Percentiles rank a stretch among this genome's conserved stretches.
Conservation (phyloP, 371 early-diverging fungal species). For the Haplosporangium sp. region DNA sequence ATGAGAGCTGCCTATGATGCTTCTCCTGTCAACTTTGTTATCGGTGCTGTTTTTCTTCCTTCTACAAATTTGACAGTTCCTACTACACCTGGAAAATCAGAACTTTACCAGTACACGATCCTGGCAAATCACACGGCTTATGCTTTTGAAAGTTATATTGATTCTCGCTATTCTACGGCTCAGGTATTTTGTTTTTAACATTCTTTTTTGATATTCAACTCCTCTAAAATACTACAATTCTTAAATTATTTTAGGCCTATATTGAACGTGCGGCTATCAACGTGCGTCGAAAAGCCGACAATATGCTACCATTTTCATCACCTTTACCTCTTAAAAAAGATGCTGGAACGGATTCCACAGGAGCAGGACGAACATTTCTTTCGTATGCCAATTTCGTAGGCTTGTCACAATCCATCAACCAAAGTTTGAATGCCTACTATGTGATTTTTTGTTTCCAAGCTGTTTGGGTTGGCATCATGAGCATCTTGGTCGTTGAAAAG, state of each 20-base stretch:
- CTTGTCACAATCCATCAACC: constrained; percentile 31
- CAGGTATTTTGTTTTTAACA: constrained; percentile 25
- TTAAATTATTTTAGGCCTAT: constrained; percentile 31
- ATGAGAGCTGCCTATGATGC: constrained; percentile 44
- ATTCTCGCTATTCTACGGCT: constrained; percentile 51
- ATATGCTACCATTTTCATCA: constrained; percentile 51
- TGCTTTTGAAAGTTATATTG: constrained; percentile 20
- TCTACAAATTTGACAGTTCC: constrained; percentile 37
- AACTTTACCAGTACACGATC: constrained; percentile 41
- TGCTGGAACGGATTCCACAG: constrained; percentile 20
- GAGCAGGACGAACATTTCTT: constrained; percentile 46
- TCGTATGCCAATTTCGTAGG: constrained; percentile 54
- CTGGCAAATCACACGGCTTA: constrained; percentile 55
- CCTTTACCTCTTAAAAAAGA: constrained; percentile 48
- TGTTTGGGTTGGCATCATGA: constrained; percentile 48
- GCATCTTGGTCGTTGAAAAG: constrained; percentile 50
- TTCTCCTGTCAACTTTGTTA: constrained; percentile 54
- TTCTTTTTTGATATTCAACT: background rate
- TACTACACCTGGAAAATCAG: constrained; percentile 10
- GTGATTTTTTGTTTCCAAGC: constrained; percentile 57
- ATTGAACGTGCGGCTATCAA: constrained; percentile 61
- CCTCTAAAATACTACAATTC: no score
- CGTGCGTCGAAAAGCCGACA: constrained; percentile 47
- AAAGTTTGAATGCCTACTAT: constrained; percentile 49
- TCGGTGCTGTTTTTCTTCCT: constrained; percentile 55